These are phyloP conservation scores for Wickerhamomyces tratensis DNA, from an alignment of 805 yeast species.

Conservation along the genomic window DNA sequence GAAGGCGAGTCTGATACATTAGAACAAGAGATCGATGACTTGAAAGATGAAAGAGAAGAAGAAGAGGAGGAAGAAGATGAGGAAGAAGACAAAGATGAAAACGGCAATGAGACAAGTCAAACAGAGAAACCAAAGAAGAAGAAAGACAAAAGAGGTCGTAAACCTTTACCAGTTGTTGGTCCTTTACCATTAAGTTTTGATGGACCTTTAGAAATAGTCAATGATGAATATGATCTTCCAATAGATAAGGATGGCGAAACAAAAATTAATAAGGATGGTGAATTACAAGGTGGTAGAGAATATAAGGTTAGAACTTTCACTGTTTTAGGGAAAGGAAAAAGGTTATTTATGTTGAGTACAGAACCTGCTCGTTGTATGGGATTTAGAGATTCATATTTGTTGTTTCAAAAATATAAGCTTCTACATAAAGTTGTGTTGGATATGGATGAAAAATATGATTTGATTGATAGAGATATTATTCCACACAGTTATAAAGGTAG, in stretches of 20 bases:
- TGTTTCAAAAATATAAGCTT: conserved; percentile 78
- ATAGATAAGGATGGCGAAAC: conserved; percentile 72
- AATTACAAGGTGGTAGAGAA: conserved; percentile 60
- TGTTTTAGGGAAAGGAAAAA: conserved; percentile 47
- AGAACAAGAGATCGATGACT: conserved; percentile 14
- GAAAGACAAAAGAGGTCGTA: conserved; percentile 32
- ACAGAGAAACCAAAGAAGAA: conserved; percentile 6
- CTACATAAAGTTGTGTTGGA: conserved; percentile 65
- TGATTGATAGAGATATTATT: conserved; percentile 70
- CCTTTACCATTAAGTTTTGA: conserved; percentile 39
- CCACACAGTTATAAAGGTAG: conserved; percentile 90
- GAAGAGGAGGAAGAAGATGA: conserved; percentile 13
- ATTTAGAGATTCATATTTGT: conserved; percentile 80
- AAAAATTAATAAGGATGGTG: conserved; percentile 63
- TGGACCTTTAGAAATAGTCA: conserved; percentile 48
- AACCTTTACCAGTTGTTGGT: conserved; percentile 21
- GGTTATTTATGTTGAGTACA: conserved; percentile 82
- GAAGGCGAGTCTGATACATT: conserved; percentile 21
- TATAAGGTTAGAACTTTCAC: conserved; percentile 66
- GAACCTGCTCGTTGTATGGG: conserved; percentile 96
- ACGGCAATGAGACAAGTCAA: conserved; percentile 5
- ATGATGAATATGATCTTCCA: conserved; percentile 73
- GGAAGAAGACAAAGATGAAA: conserved; percentile 7
- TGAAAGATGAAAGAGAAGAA: conserved; percentile 17
- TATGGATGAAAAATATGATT: conserved; percentile 72